Evolutionary conservation across 176 grass and related monocot species (phyloP), one percentile per base, ranked within the genome.

Genomic region (Calamus simplicifolius): DNA sequence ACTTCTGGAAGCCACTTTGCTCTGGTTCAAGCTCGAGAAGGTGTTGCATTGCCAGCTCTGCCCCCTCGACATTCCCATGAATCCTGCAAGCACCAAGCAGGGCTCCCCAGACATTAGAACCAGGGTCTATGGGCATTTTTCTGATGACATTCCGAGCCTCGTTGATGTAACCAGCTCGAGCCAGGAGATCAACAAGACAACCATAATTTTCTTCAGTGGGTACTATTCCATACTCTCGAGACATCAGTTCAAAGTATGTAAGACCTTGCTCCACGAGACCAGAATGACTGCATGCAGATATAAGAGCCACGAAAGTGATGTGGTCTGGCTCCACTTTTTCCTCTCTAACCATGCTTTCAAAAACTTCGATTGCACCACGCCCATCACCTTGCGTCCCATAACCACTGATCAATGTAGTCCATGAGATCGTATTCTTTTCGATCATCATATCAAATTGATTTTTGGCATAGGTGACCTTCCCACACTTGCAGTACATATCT

Each of bases 201-300:
- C 73, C 73, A 59, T 77, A 77, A 69, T 69, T 69, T 68, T 77
- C 73, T 69, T 69, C 18, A 48, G 63, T 61, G 0, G 73, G 73
- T 48, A 62, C 48, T 4, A 77, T 77, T 17, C 63, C 25, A 52
- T 51, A 77, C 5, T 68, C 55, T 51, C 26, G 49, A 58, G 18
- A 54, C 73, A 77, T 77, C 27, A 69, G 17, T 54, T 69, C 54
- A 49, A 54, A 77, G 48, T 77, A 77, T 29, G 30, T 53, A 18
- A 77, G 54, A 27, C 73, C 73, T 77, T 68, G 54, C 54, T 62
- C 27, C 5, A 77, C 18, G 1, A 77, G 57, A 29, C 73, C 73
- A 53, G 73, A 77, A 61, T 77, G 73, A 59, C 73, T 77, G n/a
- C 73, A 77, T 16, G 73, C 73, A 62, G 73, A 77, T 19, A 77